Base-by-base conservation (phyloP, 306 rosid genomes). In the Clitoria ternatea region DNA sequence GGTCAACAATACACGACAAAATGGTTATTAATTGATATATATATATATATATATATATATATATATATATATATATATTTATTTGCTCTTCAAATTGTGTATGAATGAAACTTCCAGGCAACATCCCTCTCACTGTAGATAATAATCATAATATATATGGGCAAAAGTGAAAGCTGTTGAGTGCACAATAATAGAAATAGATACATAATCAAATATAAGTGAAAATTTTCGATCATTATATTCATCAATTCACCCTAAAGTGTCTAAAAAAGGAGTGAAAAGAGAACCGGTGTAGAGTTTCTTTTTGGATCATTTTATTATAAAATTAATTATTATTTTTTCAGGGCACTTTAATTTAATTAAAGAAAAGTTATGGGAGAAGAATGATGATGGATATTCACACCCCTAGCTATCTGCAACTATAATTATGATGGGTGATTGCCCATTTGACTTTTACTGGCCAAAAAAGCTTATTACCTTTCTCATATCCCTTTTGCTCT, bases 1-100 rank as follows among this genome's bases (percentile, higher is more conserved):
- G 81, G 94, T 90, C 97, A 93, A 93, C 96, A 88, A 53, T 85
- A 88, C 64, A 83, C 84, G 87, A 92, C 88, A 86, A 80, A 81
- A 71, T 36, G 61, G 30, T 66, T 75, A 4, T 57, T 32, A 8
- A 32, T 57, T 30, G 44, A 39, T 23, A 52, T 60, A 7, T n/a
- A n/a, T n/a, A n/a, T n/a, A n/a, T n/a, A n/a, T n/a, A n/a, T n/a
- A n/a, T n/a, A n/a, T n/a, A n/a, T n/a, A n/a, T n/a, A n/a, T n/a
- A n/a, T n/a, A n/a, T n/a, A n/a, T n/a, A n/a, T n/a, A n/a, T n/a
- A n/a, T n/a, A n/a, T n/a, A n/a, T n/a, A n/a, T n/a, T n/a, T n/a
- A n/a, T 62, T 55, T 53, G 60, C 48, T 72, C 68, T 35, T 4
- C 42, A 68, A 32, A 30, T 14, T 57, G 64, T 57, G n/a, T 43